Conservation (phyloP, 192 early-diverging fungal species). For the Coemansia interrupta region DNA sequence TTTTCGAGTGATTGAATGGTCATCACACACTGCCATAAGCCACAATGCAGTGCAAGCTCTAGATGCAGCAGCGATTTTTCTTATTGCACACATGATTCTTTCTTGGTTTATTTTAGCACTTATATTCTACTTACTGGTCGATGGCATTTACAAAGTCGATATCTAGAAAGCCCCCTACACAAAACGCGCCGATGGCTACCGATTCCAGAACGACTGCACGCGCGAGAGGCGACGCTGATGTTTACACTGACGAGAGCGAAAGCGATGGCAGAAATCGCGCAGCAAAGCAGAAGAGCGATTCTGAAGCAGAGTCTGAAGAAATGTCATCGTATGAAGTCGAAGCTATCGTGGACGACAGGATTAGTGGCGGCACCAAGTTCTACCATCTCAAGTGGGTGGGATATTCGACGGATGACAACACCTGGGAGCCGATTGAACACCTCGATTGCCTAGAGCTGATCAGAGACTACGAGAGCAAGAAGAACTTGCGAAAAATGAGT, state of each 20-base stretch:
- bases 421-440: constrained; percentile 46
- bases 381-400: constrained; percentile 43
- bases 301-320: neutral
- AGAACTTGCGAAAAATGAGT: neutral
- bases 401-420: constrained; percentile 26
- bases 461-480: constrained; percentile 10
- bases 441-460: constrained; percentile 24
- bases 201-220: neutral
- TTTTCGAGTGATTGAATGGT: no score
- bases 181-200: no score
- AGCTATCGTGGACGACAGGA: constrained; percentile 25
- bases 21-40: no score
- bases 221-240: neutral
- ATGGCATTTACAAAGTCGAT: no score
- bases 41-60: no score
- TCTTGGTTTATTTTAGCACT: no score
- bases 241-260: no score
- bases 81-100: no score
- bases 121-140: no score
- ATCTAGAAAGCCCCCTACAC: no score
- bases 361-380: constrained; percentile 11
- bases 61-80: no score
- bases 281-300: neutral
- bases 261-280: no score
- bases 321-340: constrained; percentile 27